Evolutionary conservation across 495 filamentous ascomycete species (phyloP).

Genomic region (Zalerion maritima): DNA sequence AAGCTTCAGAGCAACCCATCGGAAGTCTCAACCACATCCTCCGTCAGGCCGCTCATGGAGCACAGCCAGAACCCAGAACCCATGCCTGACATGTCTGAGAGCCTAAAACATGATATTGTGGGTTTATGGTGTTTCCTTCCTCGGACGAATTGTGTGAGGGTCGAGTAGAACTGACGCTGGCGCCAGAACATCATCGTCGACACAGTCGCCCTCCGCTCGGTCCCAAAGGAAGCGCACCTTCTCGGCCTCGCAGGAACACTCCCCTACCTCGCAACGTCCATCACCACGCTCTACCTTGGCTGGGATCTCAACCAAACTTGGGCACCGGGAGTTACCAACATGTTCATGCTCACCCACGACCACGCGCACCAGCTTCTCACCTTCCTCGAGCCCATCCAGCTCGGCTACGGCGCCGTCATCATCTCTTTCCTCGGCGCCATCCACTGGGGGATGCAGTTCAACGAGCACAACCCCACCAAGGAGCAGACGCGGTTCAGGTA

Average conservation of each 20-base stretch:
- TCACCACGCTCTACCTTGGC: slow-evolving; percentile 74
- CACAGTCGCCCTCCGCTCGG: slow-evolving; percentile 64
- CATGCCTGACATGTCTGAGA: slow-evolving; percentile 50
- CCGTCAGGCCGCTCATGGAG: slow-evolving; percentile 39
- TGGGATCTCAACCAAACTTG: slow-evolving; percentile 61
- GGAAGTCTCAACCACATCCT: slow-evolving; percentile 41
- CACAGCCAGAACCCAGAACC: slow-evolving; percentile 17
- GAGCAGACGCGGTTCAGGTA: slow-evolving; percentile 46
- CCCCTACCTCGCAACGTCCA: slow-evolving; percentile 78
- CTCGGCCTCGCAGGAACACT: slow-evolving; percentile 81
- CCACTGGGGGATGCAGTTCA: slow-evolving; percentile 77
- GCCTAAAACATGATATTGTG: slow-evolving; percentile 63
- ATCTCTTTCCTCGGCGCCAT: slow-evolving; percentile 93
- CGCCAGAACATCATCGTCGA: slow-evolving; percentile 64
- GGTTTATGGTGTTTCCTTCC: slow-evolving; percentile 11
- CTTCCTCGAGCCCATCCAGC: slow-evolving; percentile 76
- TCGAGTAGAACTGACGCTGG: slow-evolving; percentile 1
- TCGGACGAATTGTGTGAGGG: neutral
- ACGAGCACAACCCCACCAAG: slow-evolving; percentile 22
- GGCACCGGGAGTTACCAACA: slow-evolving; percentile 40
- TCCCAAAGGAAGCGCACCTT: slow-evolving; percentile 66
- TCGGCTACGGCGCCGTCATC: slow-evolving; percentile 88
- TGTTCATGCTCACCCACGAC: slow-evolving; percentile 45
- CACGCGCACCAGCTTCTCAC: slow-evolving; percentile 61
- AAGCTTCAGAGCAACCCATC: slow-evolving; percentile 42